Evolutionary conservation across 164 flowering plant species (phyloP), one percentile per base, ranked within the genome.

Genomic region (Aristolochia contorta): DNA sequence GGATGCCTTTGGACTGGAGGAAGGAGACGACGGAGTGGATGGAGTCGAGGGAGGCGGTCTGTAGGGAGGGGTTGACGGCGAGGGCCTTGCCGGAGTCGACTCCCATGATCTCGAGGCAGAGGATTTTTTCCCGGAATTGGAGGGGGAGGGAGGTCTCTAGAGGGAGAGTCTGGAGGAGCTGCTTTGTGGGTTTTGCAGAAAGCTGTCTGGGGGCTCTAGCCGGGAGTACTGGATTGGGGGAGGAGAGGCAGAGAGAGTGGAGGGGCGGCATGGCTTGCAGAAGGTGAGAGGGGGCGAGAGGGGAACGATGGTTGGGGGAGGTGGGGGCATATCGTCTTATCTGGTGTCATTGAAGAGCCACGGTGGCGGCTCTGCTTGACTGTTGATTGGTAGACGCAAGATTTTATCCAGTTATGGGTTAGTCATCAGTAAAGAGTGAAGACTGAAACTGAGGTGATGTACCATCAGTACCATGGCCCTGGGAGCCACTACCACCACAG

Each of bases 31-130:
- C 65, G 50, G 75, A 65, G 63, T 94, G 74, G 65, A 93, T 82
- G 68, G 97, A 80, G 16, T 77, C 57, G 16, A 90, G 87, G 16
- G 96, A 60, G 20, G 89, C 83, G 2, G 72, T 20, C 65, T 70
- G 95, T 56, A 94, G 91, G 55, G 81, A 77, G 0, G 96, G 97
- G 80, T 90, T 90, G 41, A 72, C 79, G 18, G 96, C 64, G n/a
- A 93, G 74, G 2, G 95, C 99, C 27, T 72, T 83, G 22, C 96
- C 86, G 7, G 97, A 72, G 66, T 93, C 91, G 18, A 93, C 79
- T 12, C 99, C 99, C 80, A 93, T 81, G 64, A 93, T 65, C 65
- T 93, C 99, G n/a, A 93, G 83, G 74, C 96, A 90, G 3, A 93
- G 71, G 66, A 93, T 77, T 59, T 87, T 93, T 61, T 93, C 99